Evolutionary conservation across 129 eudicot genomes (phyloP), one percentile per base, ranked within the genome.

Genomic region (Daucus carota): DNA sequence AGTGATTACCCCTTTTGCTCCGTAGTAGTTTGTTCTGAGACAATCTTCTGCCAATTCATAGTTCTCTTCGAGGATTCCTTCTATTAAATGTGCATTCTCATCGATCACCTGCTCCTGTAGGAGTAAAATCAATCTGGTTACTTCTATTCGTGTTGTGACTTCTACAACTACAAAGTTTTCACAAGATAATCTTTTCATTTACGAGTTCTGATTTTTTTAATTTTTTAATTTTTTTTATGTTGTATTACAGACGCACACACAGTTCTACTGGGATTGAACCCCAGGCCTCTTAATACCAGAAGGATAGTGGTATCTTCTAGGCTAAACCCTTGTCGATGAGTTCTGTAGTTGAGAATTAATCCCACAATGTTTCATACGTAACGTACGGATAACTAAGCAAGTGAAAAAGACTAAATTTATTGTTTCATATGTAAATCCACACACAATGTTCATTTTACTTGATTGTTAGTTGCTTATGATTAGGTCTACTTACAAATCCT

Each of bases 21-120:
- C 90, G 43, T 84, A 84, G 50, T 84, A 84, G 69, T 87, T 87
- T 16, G 86, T 84, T 74, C 77, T 48, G 32, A 84, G 41, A 80
- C 90, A 84, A 72, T 77, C 80, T 77, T 82, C 79, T 16, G 78
- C 86, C 62, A 81, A 4, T 52, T 87, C 70, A 63, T 77, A 77
- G 28, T 62, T 81, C 31, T 72, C 76, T 57, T 15, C 32, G 3
- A 54, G 10, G n/a, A 54, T 54, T 10, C 63, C 63, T 54, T n/a
- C 28, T 8, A 54, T 22, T 54, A n/a, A 10, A 54, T 54, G 63
- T 54, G 63, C 63, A 54, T 54, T 54, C 63, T 54, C 63, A 54
- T 54, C 63, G 63, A 54, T n/a, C 63, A 54, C 63, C 63, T 54
- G 63, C 29, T 1, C 0, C 63, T 54, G 63, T 13, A n/a, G 63